Percentiles rank a stretch among this genome's conserved stretches.
Evolutionary conservation across 768 basidiomycete genomes (phyloP).

Genomic region (Tylopilus plumbeoviolaceoides): DNA sequence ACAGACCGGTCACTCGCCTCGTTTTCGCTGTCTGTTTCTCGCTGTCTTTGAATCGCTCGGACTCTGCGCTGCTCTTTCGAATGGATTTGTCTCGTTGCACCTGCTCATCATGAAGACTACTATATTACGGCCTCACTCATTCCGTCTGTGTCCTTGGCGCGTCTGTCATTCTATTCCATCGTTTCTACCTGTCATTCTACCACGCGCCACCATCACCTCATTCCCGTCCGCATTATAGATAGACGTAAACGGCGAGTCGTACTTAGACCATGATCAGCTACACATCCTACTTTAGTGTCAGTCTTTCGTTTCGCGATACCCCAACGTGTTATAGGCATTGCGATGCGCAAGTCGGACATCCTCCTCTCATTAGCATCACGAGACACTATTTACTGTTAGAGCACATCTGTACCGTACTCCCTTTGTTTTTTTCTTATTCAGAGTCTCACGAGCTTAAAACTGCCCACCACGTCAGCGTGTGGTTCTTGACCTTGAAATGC

Average conservation of each 20-base stretch:
- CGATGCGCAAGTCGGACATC: conserved; percentile 46
- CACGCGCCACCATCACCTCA: conserved; percentile 27
- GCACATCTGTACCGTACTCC: conserved; percentile 48
- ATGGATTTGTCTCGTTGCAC: conserved; percentile 54
- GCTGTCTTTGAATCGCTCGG: conserved; percentile 34
- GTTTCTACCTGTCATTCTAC: conserved; percentile 6
- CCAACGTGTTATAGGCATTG: conserved; percentile 39
- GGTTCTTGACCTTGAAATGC: conserved; percentile 38
- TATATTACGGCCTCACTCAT: conserved; percentile 41
- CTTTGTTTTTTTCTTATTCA: conserved; percentile 21
- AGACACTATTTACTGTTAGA: conserved; percentile 60
- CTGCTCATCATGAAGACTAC: conserved; percentile 45
- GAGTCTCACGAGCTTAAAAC: conserved; percentile 17
- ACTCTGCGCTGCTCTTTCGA: conserved; percentile 64
- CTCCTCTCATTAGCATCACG: conserved; percentile 41
- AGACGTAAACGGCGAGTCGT: conserved; percentile 43
- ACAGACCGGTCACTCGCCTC: conserved; percentile 13
- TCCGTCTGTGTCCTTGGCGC: conserved; percentile 35
- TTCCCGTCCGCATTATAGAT: conserved; percentile 34
- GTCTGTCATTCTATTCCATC: conserved; percentile 16
- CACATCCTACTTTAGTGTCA: conserved; percentile 37
- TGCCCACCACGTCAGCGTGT: conserved; percentile 27
- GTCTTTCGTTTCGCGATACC: conserved; percentile 54
- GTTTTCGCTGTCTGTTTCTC: conserved; percentile 26
- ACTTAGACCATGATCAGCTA: conserved; percentile 45